Evolutionary conservation across 805 yeast genomes (phyloP), one percentile per base, ranked within the genome.

Genomic region (Starmera quercuum): DNA sequence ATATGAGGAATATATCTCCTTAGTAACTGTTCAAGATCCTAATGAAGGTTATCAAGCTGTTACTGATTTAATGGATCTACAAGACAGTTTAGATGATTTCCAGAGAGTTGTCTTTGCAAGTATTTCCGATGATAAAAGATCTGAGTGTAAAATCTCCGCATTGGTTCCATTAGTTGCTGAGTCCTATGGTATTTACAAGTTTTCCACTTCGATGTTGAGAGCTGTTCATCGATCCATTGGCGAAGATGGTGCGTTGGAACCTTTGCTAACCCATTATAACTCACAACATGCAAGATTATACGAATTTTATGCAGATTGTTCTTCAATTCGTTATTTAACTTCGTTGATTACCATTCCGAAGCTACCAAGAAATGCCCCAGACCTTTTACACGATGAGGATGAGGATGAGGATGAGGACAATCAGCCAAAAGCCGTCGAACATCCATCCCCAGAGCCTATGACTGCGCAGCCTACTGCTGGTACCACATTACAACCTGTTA

Each of bases 21-120:
- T 90, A 44, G 74, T 84, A 37, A 77, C 87, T 3, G 94, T 85
- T 25, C 79, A 85, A 48, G 95, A 90, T 56, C 97, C 97, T 6
- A 87, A 90, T 53, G 95, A 87, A 60, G 97, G 97, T 6, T 88
- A 82, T 54, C 95, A 90, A 52, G 78, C 95, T 1, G 76, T 90
- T 40, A 55, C 85, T 42, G 96, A 86, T 53, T 65, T 90, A 47
- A 79, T 86, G 84, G 75, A 76, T 29, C 63, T 90, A 36, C 96
- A 87, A 58, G 97, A 90, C 51, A 65, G 76, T 15, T 73, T 87
- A 34, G 90, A 84, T 52, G 82, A 80, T 40, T 75, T 84, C 39
- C 87, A 83, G 45, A 75, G 81, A 40, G 61, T 83, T 26, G 71
- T 88, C 9, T 82, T 90, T 52, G 78, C 94, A 0, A 68, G 82